Evolutionary conservation across 176 grass and related monocot species (phyloP), one percentile per base, ranked within the genome.

Genomic region (Zea luxurians): DNA sequence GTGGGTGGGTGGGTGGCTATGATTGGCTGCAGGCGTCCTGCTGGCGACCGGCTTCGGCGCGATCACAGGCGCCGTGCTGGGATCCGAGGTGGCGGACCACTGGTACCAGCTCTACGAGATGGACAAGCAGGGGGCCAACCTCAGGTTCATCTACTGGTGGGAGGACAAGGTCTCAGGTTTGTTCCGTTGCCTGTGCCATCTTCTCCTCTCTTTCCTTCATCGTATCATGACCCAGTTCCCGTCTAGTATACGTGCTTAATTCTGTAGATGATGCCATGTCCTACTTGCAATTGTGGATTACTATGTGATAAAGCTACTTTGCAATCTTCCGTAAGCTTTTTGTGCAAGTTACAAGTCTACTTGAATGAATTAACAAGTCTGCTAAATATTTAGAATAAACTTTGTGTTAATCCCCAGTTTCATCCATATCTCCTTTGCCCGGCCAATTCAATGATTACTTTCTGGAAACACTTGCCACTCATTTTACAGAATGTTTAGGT

Each of bases 111-210:
- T 99, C 18, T 95, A 99, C 88, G 95, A 93, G 85, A 88, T 87
- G 77, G 92, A 99, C 84, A 99, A 90, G 88, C 86, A 87, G 76
- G 86, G 66, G 53, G 84, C 91, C 44, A 97, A 93, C 85, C 91
- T 97, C 17, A 89, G 94, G 53, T 99, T 99, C 80, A 89, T 99
- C 48, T 99, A 99, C 79, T 99, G 96, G 96, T 99, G 96, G 96
- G 96, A 99, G 84, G 92, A 99, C 78, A 99, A 99, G 91, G 91
- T 89, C 46, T 57, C 91, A 95, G 92, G 92, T 99, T 2, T 68
- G 79, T 79, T 86, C 40, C 18, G 17, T 18, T n/a, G 17, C 53
- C 43, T 36, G 17, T 77, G 20, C 2, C 40, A 47, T 77, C 81
- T 40, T 12, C 16, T 70, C 3, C 18, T 9, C 13, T 0, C 21